Evolutionary conservation across 345 rosid species (phyloP).

Genomic region (Nasturtium officinale): DNA sequence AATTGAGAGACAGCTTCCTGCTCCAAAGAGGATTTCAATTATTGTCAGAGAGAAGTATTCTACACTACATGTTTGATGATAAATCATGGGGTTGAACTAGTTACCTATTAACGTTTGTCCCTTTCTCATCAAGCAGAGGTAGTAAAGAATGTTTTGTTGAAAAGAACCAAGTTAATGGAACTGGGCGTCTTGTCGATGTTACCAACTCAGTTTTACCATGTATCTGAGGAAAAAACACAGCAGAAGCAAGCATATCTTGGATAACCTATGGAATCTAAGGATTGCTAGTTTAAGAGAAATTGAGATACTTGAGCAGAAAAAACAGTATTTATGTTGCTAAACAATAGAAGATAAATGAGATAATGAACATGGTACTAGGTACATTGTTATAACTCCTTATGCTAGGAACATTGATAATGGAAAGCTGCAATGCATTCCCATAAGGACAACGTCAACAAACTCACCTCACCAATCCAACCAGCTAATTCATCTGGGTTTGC

Average conservation of each 20-base stretch:
- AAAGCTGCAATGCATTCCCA: not conserved
- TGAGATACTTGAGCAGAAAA: not conserved
- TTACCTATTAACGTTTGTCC: slow-evolving; percentile 81
- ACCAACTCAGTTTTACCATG: slow-evolving; percentile 90
- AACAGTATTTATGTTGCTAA: not conserved
- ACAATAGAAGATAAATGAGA: not conserved
- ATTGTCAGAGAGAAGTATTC: slow-evolving; percentile 3
- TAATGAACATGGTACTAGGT: not conserved
- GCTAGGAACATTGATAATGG: not conserved
- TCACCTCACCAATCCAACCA: slow-evolving; percentile 97
- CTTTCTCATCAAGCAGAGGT: slow-evolving; percentile 86
- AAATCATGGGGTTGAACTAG: slow-evolving; percentile 17
- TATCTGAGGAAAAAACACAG: slow-evolving; percentile 56
- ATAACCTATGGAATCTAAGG: slow-evolving; percentile 14
- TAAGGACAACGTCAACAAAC: slow-evolving; percentile 1
- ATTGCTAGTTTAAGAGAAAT: not conserved
- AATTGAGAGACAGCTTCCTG: slow-evolving; percentile 89
- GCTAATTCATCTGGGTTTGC: slow-evolving; percentile 93
- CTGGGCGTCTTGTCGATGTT: slow-evolving; percentile 87
- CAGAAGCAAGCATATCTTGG: slow-evolving; percentile 35
- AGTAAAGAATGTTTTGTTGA: slow-evolving; percentile 69
- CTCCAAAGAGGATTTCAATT: slow-evolving; percentile 32
- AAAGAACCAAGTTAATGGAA: slow-evolving; percentile 95
- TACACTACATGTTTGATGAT: not conserved
- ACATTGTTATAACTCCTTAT: slow-evolving; percentile 1